Evolutionary conservation across 2,329 filamentous ascomycete genomes (phyloP).

Genomic region (Sarocladium oryzae): DNA sequence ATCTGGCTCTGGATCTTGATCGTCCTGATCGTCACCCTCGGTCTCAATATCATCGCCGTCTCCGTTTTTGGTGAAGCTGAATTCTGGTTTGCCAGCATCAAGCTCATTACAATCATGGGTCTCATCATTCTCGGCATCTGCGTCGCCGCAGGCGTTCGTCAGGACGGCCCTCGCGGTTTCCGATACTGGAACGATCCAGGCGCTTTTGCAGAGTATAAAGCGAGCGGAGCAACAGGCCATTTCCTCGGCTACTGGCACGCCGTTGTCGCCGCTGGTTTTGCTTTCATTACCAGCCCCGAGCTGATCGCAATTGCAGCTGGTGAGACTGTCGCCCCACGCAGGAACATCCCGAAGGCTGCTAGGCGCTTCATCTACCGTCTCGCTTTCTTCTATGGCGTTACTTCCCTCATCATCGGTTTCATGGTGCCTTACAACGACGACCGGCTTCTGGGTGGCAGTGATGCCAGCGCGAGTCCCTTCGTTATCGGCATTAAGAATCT

Average conservation of each 20-base stretch:
- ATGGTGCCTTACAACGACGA: slow-evolving; percentile 59
- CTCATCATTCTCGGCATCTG: slow-evolving; percentile 51
- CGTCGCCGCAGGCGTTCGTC: slow-evolving; percentile 47
- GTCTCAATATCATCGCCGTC: slow-evolving; percentile 51
- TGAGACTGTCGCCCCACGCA: slow-evolving; percentile 57
- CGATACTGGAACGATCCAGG: slow-evolving; percentile 30
- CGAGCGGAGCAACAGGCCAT: slow-evolving; percentile 38
- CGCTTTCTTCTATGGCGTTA: slow-evolving; percentile 57
- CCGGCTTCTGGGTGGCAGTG: slow-evolving; percentile 46
- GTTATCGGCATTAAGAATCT: slow-evolving; percentile 62
- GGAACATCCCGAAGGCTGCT: slow-evolving; percentile 61
- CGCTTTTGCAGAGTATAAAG: slow-evolving; percentile 42
- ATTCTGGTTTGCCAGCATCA: slow-evolving; percentile 55
- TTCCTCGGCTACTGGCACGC: slow-evolving; percentile 55
- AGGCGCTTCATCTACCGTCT: slow-evolving; percentile 56
- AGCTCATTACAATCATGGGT: slow-evolving; percentile 52
- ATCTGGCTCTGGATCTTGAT: slow-evolving; percentile 55
- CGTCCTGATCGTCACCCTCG: slow-evolving; percentile 45
- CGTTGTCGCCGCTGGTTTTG: slow-evolving; percentile 52
- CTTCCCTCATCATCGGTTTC: slow-evolving; percentile 54
- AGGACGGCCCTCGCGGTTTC: slow-evolving; percentile 40
- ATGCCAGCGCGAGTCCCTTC: slow-evolving; percentile 54
- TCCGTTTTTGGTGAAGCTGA: slow-evolving; percentile 54
- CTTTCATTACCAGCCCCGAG: slow-evolving; percentile 58
- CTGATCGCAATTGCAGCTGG: slow-evolving; percentile 57